A percentile compares a stretch with the other conserved stretches of the same genome.
Conservation (phyloP, 2,329 filamentous ascomycete genomes). For the Colletotrichum lindemuthianum region DNA sequence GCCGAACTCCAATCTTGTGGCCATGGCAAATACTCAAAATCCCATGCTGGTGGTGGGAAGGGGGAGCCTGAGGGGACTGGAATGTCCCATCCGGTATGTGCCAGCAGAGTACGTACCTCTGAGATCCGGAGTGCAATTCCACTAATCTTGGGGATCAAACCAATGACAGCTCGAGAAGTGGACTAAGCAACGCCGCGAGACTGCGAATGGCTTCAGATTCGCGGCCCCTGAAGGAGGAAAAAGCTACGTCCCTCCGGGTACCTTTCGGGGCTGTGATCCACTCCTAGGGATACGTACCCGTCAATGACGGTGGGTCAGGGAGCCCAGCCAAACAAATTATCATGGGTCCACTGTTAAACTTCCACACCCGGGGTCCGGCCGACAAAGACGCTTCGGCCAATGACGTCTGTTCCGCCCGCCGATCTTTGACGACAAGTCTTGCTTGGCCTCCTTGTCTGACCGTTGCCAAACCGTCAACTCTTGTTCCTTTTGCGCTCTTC, state of each 20-base stretch:
- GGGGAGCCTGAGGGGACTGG: background rate
- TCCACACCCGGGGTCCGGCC: constrained; percentile 32
- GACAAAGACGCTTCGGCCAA: constrained; percentile 33
- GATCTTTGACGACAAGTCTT: constrained; percentile 37
- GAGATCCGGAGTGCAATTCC: constrained; percentile 20
- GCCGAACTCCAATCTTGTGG: constrained; percentile 15
- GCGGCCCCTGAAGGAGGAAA: background rate
- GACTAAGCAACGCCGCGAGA: background rate
- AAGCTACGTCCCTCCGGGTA: background rate
- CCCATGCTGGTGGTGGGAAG: constrained; percentile 22
- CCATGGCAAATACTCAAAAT: constrained; percentile 34
- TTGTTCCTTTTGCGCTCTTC: background rate
- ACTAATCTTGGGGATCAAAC: constrained; percentile 18
- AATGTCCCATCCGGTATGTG: background rate
- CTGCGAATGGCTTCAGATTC: constrained; percentile 27
- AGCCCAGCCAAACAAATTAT: background rate
- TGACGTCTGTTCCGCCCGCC: constrained; percentile 32
- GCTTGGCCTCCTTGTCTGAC: constrained; percentile 25
- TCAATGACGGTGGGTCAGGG: background rate
- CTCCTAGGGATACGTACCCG: constrained; percentile 6
- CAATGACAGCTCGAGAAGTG: constrained; percentile 14
- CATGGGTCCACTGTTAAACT: constrained; percentile 12
- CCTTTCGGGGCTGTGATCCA: constrained; percentile 7
- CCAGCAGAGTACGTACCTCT: constrained; percentile 1
- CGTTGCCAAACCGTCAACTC: constrained; percentile 23